A percentile compares a stretch with the other conserved stretches of the same genome.
Evolutionary conservation across 176 grass and related monocot genomes (phyloP).

Genomic region (Cenchrus purpureus): DNA sequence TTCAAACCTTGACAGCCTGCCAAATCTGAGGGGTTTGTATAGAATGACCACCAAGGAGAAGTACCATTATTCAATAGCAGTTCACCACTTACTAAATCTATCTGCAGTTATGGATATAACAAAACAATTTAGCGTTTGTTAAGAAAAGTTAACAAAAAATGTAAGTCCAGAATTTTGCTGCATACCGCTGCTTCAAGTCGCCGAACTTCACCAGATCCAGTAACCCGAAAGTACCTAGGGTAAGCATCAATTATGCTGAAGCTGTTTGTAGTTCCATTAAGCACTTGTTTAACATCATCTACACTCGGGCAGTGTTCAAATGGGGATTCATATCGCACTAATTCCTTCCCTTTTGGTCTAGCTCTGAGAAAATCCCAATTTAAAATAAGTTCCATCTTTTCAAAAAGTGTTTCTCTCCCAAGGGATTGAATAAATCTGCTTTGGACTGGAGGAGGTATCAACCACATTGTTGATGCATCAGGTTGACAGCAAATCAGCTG

Average conservation of each 20-base stretch:
- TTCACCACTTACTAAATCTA: constrained; percentile 74
- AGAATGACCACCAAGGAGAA: constrained; percentile 92
- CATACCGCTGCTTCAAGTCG: constrained; percentile 76
- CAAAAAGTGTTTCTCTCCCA: constrained; percentile 54
- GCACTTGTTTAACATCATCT: constrained; percentile 75
- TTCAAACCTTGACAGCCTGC: constrained; percentile 68
- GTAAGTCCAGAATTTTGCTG: constrained; percentile 4
- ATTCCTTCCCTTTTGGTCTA: constrained; percentile 97
- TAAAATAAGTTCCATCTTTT: constrained; percentile 73
- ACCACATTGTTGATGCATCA: constrained; percentile 90
- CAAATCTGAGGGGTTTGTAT: constrained; percentile 63
- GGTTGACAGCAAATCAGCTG: constrained; percentile 96
- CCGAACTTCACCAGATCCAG: constrained; percentile 96
- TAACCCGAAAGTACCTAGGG: constrained; percentile 89
- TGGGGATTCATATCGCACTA: constrained; percentile 78
- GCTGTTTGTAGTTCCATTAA: constrained; percentile 68
- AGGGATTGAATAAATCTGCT: constrained; percentile 73
- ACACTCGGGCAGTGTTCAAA: constrained; percentile 58
- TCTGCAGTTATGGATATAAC: constrained; percentile 50
- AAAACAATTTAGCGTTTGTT: constrained; percentile 25
- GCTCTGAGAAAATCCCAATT: constrained; percentile 92
- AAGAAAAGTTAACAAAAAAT: constrained; percentile 23
- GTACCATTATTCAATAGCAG: constrained; percentile 72
- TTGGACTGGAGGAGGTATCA: constrained; percentile 81
- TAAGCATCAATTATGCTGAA: constrained; percentile 87